phyloP scores from a whole-genome alignment of 2,329 filamentous ascomycete species.

The Penicillium vulpinum region DNA sequence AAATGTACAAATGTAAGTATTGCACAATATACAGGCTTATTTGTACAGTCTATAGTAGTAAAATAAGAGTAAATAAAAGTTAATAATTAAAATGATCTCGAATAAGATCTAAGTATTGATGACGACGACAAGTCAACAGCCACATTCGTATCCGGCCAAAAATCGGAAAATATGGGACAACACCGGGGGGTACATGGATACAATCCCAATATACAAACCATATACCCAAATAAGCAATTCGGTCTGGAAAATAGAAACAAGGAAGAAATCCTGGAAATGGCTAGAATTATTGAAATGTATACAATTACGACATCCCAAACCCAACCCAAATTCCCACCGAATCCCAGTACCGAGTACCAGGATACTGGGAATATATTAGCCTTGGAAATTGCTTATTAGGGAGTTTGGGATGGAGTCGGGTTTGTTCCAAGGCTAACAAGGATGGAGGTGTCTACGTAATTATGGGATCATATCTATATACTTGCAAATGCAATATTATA shows the following conservation, averaged over 20 bases:
- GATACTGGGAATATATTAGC: background rate
- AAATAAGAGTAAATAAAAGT: background rate
- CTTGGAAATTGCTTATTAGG: background rate
- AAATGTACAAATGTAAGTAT: background rate
- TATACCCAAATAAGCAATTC: background rate
- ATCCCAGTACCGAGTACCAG: conserved; percentile 2
- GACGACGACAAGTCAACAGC: background rate
- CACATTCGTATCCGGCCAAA: background rate
- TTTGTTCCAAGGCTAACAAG: background rate
- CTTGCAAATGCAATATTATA: background rate
- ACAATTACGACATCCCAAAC: background rate
- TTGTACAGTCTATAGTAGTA: background rate
- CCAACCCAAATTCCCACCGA: background rate
- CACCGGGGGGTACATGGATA: background rate
- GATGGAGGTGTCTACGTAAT: conserved; percentile 1
- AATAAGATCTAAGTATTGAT: background rate
- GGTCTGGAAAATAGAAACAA: background rate
- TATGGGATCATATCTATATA: conserved; percentile 3
- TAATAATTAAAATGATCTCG: background rate
- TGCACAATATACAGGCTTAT: background rate
- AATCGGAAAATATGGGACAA: background rate
- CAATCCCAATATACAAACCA: background rate
- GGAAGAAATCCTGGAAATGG: too few relatives aligned
- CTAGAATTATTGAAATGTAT: too few relatives aligned
- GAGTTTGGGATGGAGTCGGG: background rate